Evolutionary conservation across 805 yeast genomes (phyloP).

Genomic region (Sugiyamaella smithiae): DNA sequence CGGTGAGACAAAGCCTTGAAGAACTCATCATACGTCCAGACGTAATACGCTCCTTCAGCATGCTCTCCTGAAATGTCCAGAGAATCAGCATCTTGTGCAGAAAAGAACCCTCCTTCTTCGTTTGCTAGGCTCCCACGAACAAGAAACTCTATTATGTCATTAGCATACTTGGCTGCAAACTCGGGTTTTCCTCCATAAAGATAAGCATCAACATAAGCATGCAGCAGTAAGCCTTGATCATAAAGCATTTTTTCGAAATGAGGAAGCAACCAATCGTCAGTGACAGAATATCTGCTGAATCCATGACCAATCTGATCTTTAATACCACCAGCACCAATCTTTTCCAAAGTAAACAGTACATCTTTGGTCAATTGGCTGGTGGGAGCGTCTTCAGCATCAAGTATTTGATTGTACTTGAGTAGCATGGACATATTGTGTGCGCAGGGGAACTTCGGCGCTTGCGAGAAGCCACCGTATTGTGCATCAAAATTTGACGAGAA

Average conservation of each 20-base stretch:
- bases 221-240: slow-evolving; percentile 37
- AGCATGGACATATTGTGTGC: slow-evolving; percentile 31
- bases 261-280: slow-evolving; percentile 41
- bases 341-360: slow-evolving; percentile 29
- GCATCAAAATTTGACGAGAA: slow-evolving; percentile 29
- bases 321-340: slow-evolving; percentile 37
- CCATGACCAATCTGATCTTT: slow-evolving; percentile 40
- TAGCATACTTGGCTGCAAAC: slow-evolving; percentile 23
- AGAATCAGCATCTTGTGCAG: slow-evolving; percentile 38
- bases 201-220: slow-evolving; percentile 33
- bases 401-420: slow-evolving; percentile 17
- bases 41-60: slow-evolving; percentile 36
- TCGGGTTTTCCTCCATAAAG: slow-evolving; percentile 24
- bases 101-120: slow-evolving; percentile 30
- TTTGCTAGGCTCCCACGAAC: slow-evolving; percentile 25
- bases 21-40: slow-evolving; percentile 37
- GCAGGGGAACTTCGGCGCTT: slow-evolving; percentile 38
- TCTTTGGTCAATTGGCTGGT: slow-evolving; percentile 10
- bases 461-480: slow-evolving; percentile 34
- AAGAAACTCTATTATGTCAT: slow-evolving; percentile 28
- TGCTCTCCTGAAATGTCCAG: slow-evolving; percentile 22
- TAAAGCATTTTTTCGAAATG: slow-evolving; percentile 40
- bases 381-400: slow-evolving; percentile 19
- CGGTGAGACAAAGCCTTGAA: slow-evolving; percentile 27
- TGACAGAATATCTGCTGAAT: slow-evolving; percentile 36